A percentile compares a stretch with the other conserved stretches of the same genome.
Evolutionary conservation across 345 rosid species (phyloP).

Genomic region (Alliaria petiolata): DNA sequence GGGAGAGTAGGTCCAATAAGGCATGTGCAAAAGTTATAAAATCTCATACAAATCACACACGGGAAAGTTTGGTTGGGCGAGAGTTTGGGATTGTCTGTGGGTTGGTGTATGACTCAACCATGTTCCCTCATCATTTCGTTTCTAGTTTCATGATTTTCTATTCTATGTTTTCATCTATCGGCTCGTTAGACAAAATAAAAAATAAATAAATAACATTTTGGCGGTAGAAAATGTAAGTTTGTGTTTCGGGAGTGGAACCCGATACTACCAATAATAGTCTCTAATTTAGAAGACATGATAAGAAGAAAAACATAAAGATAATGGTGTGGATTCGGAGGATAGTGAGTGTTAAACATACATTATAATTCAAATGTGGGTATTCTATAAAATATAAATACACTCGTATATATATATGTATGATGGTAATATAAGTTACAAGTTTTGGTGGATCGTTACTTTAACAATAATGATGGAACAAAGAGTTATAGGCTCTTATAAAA

Average conservation of each 20-base stretch:
- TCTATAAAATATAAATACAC: not conserved
- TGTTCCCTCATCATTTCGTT: constrained; percentile 24
- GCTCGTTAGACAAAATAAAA: not conserved
- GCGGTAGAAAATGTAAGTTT: too few relatives aligned
- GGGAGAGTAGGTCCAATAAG: constrained; percentile 33
- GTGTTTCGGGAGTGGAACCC: too few relatives aligned
- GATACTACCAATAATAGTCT: too few relatives aligned
- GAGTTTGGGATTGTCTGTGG: constrained; percentile 32
- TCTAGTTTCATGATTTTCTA: not conserved
- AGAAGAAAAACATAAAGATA: too few relatives aligned
- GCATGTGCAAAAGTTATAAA: constrained; percentile 33
- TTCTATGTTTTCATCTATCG: not conserved
- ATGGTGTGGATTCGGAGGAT: too few relatives aligned
- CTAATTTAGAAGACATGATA: too few relatives aligned
- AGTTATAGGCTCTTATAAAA: too few relatives aligned
- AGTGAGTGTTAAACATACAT: too few relatives aligned
- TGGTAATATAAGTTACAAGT: not conserved
- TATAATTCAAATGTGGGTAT: not conserved
- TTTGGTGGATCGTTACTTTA: too few relatives aligned
- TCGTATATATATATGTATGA: not conserved
- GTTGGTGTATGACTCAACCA: constrained; percentile 31
- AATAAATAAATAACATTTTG: too few relatives aligned
- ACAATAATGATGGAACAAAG: not conserved
- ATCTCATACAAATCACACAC: constrained; percentile 31
- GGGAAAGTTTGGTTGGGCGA: constrained; percentile 31